Evolutionary conservation across 176 grass and related monocot genomes (phyloP), one percentile per base, ranked within the genome.

Genomic region (Rhynchospora breviuscula): DNA sequence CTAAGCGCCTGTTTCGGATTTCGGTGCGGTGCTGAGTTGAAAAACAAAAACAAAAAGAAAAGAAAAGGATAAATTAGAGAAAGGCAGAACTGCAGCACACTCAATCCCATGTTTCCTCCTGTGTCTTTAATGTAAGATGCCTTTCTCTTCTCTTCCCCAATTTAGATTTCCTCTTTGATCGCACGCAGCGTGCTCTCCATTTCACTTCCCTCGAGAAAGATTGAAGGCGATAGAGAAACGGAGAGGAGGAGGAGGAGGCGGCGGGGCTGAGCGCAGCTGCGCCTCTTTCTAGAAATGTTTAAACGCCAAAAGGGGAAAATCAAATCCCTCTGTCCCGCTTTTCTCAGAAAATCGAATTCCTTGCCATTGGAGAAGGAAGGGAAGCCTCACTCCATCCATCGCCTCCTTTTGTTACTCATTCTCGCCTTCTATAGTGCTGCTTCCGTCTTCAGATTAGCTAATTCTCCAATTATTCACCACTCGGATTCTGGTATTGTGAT

Each of bases 361-460:
- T 33, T 78, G 17, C 15, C 53, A 14, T n/a, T 53, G 25, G 72
- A 60, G 23, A 85, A 85, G 45, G 83, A 85, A 78, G 83, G 57
- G 1, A 85, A 78, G 23, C 6, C 26, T 46, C 18, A 57, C 10
- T 85, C 83, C 4, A 78, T 78, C 8, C 56, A 19, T 80, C 88
- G 81, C 48, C 57, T 90, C 63, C 88, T 95, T 58, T 87, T 85
- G 78, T 75, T 95, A 78, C 84, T 95, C 10, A 79, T 95, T 21
- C 88, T 92, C 75, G 89, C 92, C 53, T 31, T 94, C 15, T 94
- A 94, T 85, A 80, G 86, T 77, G 85, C 85, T 73, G 40, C 83
- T 88, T 90, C 90, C 1, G 84, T 95, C 73, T 85, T 95, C 59
- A 79, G 86, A 57, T 88, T 86, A 84, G 90, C 88, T 71, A 95